Evolutionary conservation across 257 asterid species (phyloP).

Genomic region (Vinca minor): DNA sequence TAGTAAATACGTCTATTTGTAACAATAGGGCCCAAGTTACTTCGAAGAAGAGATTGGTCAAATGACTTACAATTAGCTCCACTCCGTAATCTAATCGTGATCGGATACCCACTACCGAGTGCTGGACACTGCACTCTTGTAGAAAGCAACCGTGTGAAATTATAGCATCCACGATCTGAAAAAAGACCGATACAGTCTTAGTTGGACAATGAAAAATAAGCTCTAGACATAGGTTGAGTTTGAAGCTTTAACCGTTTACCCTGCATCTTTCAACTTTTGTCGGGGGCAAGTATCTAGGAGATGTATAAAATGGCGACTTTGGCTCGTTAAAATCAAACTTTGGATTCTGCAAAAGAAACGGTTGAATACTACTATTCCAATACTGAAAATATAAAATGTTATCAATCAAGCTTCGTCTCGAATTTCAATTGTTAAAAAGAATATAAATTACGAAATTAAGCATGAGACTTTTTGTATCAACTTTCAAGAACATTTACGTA

Average conservation of each 20-base stretch:
- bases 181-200: constrained; percentile 16
- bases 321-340: constrained; percentile 77
- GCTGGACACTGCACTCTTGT: constrained; percentile 62
- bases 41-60: background rate
- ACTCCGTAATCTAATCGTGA: constrained; percentile 87
- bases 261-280: constrained; percentile 82
- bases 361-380: background rate
- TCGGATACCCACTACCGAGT: constrained; percentile 79
- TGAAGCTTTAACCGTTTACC: constrained; percentile 36
- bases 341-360: constrained; percentile 47
- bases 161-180: constrained; percentile 80
- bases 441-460: too few relatives aligned
- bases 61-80: constrained; percentile 53
- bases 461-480: too few relatives aligned
- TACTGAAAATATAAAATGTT: too few relatives aligned
- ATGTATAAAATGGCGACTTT: constrained; percentile 80
- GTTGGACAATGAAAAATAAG: constrained; percentile 5
- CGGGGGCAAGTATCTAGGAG: constrained; percentile 85
- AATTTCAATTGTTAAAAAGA: too few relatives aligned
- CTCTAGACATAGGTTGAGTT: constrained; percentile 4
- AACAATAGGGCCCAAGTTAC: background rate
- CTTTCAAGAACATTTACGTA: background rate
- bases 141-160: constrained; percentile 91
- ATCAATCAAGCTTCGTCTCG: too few relatives aligned
- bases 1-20: background rate